A percentile compares a stretch with the other conserved stretches of the same genome.
Evolutionary conservation across 176 grass and related monocot species (phyloP).

Genomic region (Secale cereale): DNA sequence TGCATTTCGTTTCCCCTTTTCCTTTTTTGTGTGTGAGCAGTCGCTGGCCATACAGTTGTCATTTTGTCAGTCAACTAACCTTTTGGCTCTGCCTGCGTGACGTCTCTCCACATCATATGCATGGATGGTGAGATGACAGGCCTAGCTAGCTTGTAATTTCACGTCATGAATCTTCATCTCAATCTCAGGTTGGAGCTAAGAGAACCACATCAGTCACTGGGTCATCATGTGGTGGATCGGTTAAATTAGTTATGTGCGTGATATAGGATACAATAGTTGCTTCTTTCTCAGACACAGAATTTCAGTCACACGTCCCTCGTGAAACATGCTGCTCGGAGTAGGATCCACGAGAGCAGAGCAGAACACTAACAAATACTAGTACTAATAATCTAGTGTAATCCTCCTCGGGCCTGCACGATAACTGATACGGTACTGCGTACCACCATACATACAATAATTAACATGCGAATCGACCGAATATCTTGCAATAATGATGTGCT

Average conservation of each 20-base stretch:
- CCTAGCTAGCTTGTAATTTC: neutral
- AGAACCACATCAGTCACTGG: no score
- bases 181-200: neutral
- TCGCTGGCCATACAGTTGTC: neutral
- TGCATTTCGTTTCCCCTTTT: neutral
- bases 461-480: neutral
- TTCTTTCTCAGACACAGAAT: no score
- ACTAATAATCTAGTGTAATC: no score
- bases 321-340: neutral
- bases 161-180: neutral
- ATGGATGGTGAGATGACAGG: neutral
- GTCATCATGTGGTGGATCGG: no score
- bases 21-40: neutral
- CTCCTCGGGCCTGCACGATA: no score
- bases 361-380: neutral
- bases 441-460: neutral
- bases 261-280: no score
- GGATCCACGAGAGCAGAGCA: neutral
- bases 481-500: neutral
- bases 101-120: neutral
- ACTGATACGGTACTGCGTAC: no score
- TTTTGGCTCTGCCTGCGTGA: neutral
- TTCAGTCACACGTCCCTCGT: neutral
- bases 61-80: neutral
- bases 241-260: no score